These are phyloP conservation scores for Thielaviopsis musarum DNA, from an alignment of 2,329 filamentous ascomycete species.

Conservation along the genomic window DNA sequence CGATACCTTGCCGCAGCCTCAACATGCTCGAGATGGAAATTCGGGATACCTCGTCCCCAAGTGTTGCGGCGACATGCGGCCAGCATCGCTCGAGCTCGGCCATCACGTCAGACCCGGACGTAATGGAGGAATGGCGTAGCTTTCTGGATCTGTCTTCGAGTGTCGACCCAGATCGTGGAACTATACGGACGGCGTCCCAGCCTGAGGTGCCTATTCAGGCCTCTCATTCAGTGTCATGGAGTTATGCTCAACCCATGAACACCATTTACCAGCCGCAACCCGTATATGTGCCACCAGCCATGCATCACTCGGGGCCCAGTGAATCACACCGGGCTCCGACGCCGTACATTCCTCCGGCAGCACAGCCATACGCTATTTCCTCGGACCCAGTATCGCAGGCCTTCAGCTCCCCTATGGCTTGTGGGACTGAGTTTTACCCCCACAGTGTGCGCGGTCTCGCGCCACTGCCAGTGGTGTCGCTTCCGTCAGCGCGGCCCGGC, in stretches of 20 bases:
- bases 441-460: neutral
- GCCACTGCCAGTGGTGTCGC: neutral
- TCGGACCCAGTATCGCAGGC: neutral
- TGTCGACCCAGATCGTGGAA: neutral
- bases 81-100: neutral
- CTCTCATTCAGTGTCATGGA: neutral
- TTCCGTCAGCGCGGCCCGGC: too few species aligned
- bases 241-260: neutral
- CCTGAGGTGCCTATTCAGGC: neutral
- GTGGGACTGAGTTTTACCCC: neutral
- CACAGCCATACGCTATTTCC: neutral
- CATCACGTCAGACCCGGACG: neutral
- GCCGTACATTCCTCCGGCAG: neutral
- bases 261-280: neutral
- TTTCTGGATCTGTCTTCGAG: neutral
- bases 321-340: neutral
- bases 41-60: neutral
- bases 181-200: neutral
- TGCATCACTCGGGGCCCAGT: neutral
- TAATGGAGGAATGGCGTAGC: neutral
- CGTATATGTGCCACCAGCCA: neutral
- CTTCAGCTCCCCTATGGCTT: neutral
- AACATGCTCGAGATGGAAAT: neutral
- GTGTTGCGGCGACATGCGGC: neutral
- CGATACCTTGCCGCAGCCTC: slow-evolving; percentile 1